phyloP scores from a whole-genome alignment of 2,329 filamentous ascomycete species.

The Hypoxylon sp. region DNA sequence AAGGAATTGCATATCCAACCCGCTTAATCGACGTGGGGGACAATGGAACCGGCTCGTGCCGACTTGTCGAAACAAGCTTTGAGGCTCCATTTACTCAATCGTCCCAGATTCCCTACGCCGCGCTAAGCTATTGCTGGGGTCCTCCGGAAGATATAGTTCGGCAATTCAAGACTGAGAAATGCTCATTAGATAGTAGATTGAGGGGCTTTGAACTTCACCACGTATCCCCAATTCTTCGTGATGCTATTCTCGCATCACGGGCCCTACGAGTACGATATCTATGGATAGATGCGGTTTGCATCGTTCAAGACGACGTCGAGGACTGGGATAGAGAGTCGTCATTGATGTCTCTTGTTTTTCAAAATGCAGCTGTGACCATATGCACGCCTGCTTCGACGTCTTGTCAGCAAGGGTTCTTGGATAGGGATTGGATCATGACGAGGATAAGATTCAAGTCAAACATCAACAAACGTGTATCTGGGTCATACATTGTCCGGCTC shows the following conservation, averaged over 20 bases:
- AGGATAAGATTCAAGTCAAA: constrained; percentile 12
- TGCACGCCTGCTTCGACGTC: constrained; percentile 25
- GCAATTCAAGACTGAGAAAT: constrained; percentile 23
- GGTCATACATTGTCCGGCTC: constrained; percentile 26
- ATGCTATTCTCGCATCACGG: constrained; percentile 22
- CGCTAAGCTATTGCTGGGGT: constrained; percentile 30
- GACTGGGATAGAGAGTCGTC: constrained; percentile 37
- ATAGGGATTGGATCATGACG: constrained; percentile 10
- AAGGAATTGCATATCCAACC: constrained; percentile 11
- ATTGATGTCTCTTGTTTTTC: constrained; percentile 28
- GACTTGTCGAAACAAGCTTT: constrained; percentile 15
- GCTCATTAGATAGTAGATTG: constrained; percentile 2
- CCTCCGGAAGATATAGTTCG: constrained; percentile 4
- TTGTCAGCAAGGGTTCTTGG: constrained; percentile 26
- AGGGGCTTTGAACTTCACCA: constrained; percentile 10
- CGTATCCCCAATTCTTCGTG: constrained; percentile 21
- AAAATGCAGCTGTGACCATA: constrained; percentile 21
- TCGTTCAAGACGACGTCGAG: constrained; percentile 35
- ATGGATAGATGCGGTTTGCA: constrained; percentile 40
- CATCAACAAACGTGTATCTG: constrained; percentile 2
- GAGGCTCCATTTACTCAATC: constrained; percentile 7
- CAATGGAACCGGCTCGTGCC: neutral
- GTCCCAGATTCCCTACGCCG: constrained; percentile 9
- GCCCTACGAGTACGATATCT: constrained; percentile 30
- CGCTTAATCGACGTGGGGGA: constrained; percentile 18